These are phyloP conservation scores for Pontederia paniculata DNA, from an alignment of 176 grass and related monocot genomes.

Conservation along the genomic window DNA sequence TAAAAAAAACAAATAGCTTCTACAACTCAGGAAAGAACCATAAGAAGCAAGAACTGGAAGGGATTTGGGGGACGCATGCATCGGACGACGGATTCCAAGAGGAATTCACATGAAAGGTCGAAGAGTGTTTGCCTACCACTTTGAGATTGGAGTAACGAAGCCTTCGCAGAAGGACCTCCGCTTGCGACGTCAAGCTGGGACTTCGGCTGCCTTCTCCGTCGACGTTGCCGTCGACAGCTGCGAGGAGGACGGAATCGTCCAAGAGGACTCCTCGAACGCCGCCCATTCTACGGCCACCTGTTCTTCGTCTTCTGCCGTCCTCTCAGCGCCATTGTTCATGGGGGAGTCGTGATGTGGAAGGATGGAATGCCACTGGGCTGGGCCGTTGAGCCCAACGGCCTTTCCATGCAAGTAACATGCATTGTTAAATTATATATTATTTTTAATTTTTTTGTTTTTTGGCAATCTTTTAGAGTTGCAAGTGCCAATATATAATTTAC, in stretches of 20 bases:
- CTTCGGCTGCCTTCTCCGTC: conserved; percentile 7
- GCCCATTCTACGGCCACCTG: background rate
- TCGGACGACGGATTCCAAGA: background rate
- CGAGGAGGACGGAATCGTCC: conserved; percentile 34
- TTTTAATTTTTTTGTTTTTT: too few relatives aligned
- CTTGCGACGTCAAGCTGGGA: conserved; percentile 18
- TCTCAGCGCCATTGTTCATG: too few relatives aligned
- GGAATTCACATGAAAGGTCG: background rate
- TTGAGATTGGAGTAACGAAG: conserved; percentile 25
- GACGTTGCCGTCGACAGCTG: too few relatives aligned
- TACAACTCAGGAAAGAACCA: too few relatives aligned
- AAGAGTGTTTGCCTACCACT: conserved; percentile 24
- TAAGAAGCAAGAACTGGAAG: background rate
- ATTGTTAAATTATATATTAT: too few relatives aligned
- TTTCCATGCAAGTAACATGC: too few relatives aligned
- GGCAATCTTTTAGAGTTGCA: too few relatives aligned
- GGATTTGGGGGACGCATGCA: background rate
- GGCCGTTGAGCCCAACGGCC: too few relatives aligned
- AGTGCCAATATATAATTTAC: too few relatives aligned
- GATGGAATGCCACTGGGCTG: too few relatives aligned
- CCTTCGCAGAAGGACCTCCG: conserved; percentile 25
- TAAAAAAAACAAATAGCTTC: too few relatives aligned
- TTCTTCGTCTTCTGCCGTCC: background rate
- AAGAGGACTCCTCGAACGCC: conserved; percentile 25
- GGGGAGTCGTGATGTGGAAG: too few relatives aligned